phyloP scores from a whole-genome alignment of 345 rosid species.

The Mangifera indica region DNA sequence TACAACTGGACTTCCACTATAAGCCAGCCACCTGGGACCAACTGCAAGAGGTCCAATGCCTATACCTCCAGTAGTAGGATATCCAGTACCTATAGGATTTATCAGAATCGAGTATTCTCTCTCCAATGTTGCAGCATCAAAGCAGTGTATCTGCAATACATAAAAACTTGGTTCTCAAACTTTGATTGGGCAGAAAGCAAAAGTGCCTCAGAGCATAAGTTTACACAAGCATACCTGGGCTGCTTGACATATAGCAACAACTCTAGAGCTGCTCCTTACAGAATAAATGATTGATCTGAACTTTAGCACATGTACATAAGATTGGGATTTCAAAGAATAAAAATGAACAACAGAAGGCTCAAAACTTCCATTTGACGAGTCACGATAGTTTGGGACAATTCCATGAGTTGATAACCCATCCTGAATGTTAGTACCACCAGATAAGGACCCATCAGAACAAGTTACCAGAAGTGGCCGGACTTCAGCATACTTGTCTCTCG shows the following conservation, averaged over 20 bases:
- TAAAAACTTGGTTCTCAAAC: constrained; percentile 14
- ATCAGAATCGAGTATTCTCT: constrained; percentile 62
- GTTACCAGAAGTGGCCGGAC: constrained; percentile 74
- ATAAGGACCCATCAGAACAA: constrained; percentile 53
- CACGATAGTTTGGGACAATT: constrained; percentile 35
- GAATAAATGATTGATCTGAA: constrained; percentile 73
- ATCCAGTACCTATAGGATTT: constrained; percentile 50
- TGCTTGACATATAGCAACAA: constrained; percentile 78
- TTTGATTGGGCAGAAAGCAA: not conserved
- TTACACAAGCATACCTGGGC: constrained; percentile 59
- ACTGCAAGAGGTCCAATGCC: constrained; percentile 96
- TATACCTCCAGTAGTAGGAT: constrained; percentile 53
- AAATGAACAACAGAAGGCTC: constrained; percentile 58
- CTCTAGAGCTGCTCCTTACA: constrained; percentile 84
- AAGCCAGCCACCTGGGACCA: constrained; percentile 96
- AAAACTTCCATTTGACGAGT: constrained; percentile 39
- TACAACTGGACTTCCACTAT: constrained; percentile 68
- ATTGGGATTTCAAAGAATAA: constrained; percentile 79
- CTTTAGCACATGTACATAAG: constrained; percentile 67
- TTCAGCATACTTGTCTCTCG: constrained; percentile 49
- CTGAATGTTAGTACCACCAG: constrained; percentile 40
- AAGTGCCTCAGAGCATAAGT: not conserved
- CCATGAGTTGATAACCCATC: constrained; percentile 46
- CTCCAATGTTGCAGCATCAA: constrained; percentile 60
- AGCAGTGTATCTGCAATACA: constrained; percentile 80